A percentile compares a stretch with the other conserved stretches of the same genome.
Evolutionary conservation across 139 green algal species (phyloP).

Genomic region (Auxenochlorella pyrenoidosa): DNA sequence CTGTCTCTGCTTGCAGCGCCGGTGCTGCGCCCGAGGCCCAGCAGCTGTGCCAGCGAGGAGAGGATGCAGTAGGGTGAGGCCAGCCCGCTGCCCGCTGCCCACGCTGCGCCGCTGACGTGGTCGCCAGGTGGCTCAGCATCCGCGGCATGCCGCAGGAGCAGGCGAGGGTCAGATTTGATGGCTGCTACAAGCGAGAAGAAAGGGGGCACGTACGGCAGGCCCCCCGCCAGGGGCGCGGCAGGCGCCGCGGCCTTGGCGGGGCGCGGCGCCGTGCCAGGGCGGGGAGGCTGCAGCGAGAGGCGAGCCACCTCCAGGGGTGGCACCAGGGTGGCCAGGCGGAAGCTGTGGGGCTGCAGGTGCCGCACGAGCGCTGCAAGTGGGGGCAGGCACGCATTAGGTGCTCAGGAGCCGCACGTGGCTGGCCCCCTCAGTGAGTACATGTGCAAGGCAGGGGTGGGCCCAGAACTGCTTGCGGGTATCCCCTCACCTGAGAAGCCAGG

Average conservation of each 20-base stretch:
- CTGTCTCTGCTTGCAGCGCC: not conserved
- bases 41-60: not conserved
- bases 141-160: constrained; percentile 13
- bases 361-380: constrained; percentile 16
- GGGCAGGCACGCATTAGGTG: too few relatives aligned
- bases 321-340: not conserved
- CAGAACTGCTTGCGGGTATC: not conserved
- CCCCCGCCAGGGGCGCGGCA: not conserved
- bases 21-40: not conserved
- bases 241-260: not conserved
- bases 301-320: not conserved
- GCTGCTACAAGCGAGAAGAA: not conserved
- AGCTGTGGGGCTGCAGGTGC: constrained; percentile 17
- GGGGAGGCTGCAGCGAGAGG: constrained; percentile 1
- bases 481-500: not conserved
- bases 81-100: not conserved
- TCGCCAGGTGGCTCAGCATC: not conserved
- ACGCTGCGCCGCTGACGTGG: not conserved
- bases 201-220: not conserved
- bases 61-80: constrained; percentile 9
- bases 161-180: not conserved
- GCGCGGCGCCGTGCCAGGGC: not conserved
- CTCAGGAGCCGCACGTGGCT: too few relatives aligned
- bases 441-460: not conserved
- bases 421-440: too few relatives aligned